Percentiles rank a stretch among this genome's conserved stretches.
These are phyloP conservation scores for Rhodofomes roseus DNA, from an alignment of 1,284 basidiomycete species.

Conservation along the genomic window DNA sequence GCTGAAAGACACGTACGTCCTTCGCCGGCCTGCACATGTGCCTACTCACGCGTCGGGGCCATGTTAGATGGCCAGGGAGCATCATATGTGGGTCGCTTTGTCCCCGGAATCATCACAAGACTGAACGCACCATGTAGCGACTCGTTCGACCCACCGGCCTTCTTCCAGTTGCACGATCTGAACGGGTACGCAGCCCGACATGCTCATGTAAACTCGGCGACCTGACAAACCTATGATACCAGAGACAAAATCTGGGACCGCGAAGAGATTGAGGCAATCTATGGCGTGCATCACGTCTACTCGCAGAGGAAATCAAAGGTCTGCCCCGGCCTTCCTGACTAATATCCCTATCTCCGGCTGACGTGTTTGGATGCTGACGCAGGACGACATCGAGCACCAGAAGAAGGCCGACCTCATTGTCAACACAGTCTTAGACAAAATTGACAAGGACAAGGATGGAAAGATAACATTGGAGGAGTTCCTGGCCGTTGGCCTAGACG, in stretches of 20 bases:
- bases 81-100: constrained; percentile 66
- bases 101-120: neutral
- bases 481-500: constrained; percentile 70
- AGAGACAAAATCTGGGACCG: constrained; percentile 75
- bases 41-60: constrained; percentile 14
- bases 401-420: constrained; percentile 85
- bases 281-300: constrained; percentile 94
- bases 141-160: constrained; percentile 73
- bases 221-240: neutral
- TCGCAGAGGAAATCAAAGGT: constrained; percentile 84
- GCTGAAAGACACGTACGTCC: constrained; percentile 59
- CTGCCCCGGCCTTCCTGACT: constrained; percentile 2
- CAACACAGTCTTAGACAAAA: constrained; percentile 62
- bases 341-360: neutral
- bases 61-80: constrained; percentile 75
- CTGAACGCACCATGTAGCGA: constrained; percentile 44
- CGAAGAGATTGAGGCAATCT: constrained; percentile 86
- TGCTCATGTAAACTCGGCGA: neutral
- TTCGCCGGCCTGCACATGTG: neutral
- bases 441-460: constrained; percentile 83
- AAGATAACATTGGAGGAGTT: constrained; percentile 81
- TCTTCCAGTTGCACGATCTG: constrained; percentile 90
- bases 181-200: constrained; percentile 52
- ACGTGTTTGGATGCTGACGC: neutral
- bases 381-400: constrained; percentile 80